phyloP scores from a whole-genome alignment of 805 yeast species.

The Barnettozyma wickerhamii region DNA sequence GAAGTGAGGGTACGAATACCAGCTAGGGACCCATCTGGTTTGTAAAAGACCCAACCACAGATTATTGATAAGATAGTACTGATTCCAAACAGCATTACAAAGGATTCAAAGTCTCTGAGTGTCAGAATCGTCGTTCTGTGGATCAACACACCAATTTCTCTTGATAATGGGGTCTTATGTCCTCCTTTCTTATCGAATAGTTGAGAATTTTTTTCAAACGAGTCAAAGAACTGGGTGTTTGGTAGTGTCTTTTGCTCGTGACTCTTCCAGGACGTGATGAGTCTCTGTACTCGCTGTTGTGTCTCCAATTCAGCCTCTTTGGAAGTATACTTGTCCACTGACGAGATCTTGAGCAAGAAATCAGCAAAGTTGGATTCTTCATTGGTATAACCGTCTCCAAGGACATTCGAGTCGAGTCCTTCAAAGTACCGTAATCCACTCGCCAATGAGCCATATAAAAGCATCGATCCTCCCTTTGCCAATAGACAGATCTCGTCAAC shows the following conservation, averaged over 20 bases:
- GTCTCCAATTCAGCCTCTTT: slow-evolving; percentile 31
- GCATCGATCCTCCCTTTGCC: slow-evolving; percentile 55
- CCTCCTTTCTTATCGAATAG: slow-evolving; percentile 4
- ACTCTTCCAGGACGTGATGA: slow-evolving; percentile 13
- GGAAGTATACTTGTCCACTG: slow-evolving; percentile 43
- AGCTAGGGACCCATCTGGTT: slow-evolving; percentile 52
- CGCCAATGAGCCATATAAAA: slow-evolving; percentile 43
- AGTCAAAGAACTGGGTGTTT: slow-evolving; percentile 4
- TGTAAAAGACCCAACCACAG: slow-evolving; percentile 75
- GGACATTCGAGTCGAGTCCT: slow-evolving; percentile 39
- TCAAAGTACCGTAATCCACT: slow-evolving; percentile 48
- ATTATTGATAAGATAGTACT: slow-evolving; percentile 48
- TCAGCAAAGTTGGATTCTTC: slow-evolving; percentile 53
- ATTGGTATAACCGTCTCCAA: slow-evolving; percentile 30
- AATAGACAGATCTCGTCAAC: slow-evolving; percentile 67
- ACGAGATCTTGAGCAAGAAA: slow-evolving; percentile 50
- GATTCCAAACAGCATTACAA: slow-evolving; percentile 38
- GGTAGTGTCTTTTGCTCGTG: slow-evolving; percentile 4
- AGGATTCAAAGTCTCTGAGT: slow-evolving; percentile 47
- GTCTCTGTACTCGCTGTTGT: slow-evolving; percentile 23
- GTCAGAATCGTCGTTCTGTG: slow-evolving; percentile 44
- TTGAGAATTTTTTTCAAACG: slow-evolving; percentile 4
- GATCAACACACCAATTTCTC: slow-evolving; percentile 42
- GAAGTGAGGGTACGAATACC: slow-evolving; percentile 63
- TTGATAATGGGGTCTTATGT: slow-evolving; percentile 32